These are phyloP conservation scores for Lupinus albus DNA, from an alignment of 306 rosid species.

Conservation along the genomic window DNA sequence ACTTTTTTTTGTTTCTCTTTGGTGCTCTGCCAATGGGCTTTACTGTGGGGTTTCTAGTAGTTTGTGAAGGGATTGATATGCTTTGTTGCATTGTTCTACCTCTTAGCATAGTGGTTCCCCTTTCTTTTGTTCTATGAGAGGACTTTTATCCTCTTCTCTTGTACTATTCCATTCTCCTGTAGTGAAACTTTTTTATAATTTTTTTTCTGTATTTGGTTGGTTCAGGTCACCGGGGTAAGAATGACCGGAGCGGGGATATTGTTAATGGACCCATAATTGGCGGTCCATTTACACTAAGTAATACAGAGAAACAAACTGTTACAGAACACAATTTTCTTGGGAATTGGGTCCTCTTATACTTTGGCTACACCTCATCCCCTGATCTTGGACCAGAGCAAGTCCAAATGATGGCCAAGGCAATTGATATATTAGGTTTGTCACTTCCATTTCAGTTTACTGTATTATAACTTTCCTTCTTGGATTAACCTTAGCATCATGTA, in stretches of 20 bases:
- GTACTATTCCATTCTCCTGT: too few relatives aligned
- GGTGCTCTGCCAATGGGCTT: too few relatives aligned
- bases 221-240: conserved; percentile 63
- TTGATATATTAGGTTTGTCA: conserved; percentile 65
- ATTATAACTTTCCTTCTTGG: conserved; percentile 27
- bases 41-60: too few relatives aligned
- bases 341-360: conserved; percentile 86
- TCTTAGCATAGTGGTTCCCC: too few relatives aligned
- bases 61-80: too few relatives aligned
- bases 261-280: conserved; percentile 72
- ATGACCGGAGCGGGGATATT: conserved; percentile 32
- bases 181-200: not conserved
- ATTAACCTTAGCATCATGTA: conserved; percentile 31
- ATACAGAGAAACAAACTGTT: conserved; percentile 59
- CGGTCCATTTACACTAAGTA: conserved; percentile 79
- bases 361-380: conserved; percentile 92
- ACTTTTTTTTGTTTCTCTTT: too few relatives aligned
- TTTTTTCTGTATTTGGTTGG: conserved; percentile 34
- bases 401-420: conserved; percentile 64
- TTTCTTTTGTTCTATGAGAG: too few relatives aligned
- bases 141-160: too few relatives aligned
- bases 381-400: conserved; percentile 91
- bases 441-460: conserved; percentile 26
- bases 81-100: too few relatives aligned
- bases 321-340: conserved; percentile 67